These are phyloP conservation scores for Mrakia frigida DNA, from an alignment of 768 basidiomycete genomes.

Conservation along the genomic window DNA sequence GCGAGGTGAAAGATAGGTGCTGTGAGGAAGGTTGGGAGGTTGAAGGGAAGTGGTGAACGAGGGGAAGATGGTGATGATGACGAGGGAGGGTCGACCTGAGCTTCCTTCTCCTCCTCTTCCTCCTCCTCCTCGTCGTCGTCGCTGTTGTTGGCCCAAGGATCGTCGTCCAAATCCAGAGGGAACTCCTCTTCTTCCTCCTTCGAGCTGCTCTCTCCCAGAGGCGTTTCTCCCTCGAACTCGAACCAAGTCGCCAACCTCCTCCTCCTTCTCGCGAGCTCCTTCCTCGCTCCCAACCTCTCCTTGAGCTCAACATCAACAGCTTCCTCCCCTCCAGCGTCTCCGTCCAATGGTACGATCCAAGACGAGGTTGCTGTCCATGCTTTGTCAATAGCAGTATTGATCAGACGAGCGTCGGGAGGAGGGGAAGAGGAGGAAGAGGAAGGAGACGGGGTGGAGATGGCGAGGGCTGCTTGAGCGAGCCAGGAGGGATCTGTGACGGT, in stretches of 20 bases:
- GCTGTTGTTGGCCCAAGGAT: conserved; percentile 64
- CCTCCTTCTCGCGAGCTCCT: conserved; percentile 22
- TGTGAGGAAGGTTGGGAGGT: conserved; percentile 61
- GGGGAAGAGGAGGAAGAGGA: not conserved
- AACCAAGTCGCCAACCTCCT: conserved; percentile 19
- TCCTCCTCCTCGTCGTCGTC: conserved; percentile 38
- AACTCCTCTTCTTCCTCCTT: conserved; percentile 45
- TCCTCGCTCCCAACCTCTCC: conserved; percentile 4
- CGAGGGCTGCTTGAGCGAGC: conserved; percentile 7
- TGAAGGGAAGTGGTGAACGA: conserved; percentile 42
- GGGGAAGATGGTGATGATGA: conserved; percentile 8
- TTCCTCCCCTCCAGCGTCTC: not conserved
- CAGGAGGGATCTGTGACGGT: not conserved
- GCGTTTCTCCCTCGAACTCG: not conserved
- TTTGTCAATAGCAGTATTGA: conserved; percentile 10
- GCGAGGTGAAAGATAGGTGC: conserved; percentile 58
- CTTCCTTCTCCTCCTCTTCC: not conserved
- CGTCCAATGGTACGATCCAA: not conserved
- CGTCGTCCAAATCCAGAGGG: conserved; percentile 57
- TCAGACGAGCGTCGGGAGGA: not conserved
- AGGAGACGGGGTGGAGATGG: not conserved
- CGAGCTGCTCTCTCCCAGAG: not conserved
- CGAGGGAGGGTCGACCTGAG: conserved; percentile 26
- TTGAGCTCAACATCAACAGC: conserved; percentile 1
- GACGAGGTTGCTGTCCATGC: conserved; percentile 10